Conservation (phyloP, 352 stramenopile genomes). For the Poterioochromonas sp. region DNA sequence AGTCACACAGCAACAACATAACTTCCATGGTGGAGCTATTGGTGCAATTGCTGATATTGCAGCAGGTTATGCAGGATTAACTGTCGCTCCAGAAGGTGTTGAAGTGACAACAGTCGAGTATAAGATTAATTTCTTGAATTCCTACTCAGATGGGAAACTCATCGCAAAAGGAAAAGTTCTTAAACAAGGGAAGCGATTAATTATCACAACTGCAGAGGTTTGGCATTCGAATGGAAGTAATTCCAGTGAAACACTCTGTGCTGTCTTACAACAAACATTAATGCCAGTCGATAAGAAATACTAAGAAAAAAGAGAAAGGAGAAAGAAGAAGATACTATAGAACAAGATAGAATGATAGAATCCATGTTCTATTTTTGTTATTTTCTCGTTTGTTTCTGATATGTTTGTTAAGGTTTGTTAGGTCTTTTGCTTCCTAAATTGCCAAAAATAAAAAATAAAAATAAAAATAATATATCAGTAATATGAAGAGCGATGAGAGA, state of each 20-base stretch:
- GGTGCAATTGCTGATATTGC: not conserved
- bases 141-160: not conserved
- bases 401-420: too few relatives aligned
- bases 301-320: too few relatives aligned
- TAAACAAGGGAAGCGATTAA: not conserved
- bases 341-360: too few relatives aligned
- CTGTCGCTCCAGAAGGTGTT: not conserved
- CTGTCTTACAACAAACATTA: not conserved
- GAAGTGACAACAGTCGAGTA: not conserved
- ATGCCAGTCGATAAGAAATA: not conserved
- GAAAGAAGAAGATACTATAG: too few relatives aligned
- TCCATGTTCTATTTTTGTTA: too few relatives aligned
- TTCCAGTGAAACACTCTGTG: not conserved
- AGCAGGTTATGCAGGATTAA: not conserved
- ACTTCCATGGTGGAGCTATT: not conserved
- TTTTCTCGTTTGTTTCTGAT: too few relatives aligned
- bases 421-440: too few relatives aligned
- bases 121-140: not conserved
- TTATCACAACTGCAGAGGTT: not conserved
- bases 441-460: too few relatives aligned
- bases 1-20: not conserved
- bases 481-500: too few relatives aligned
- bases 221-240: not conserved
- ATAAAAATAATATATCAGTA: too few relatives aligned
- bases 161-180: not conserved